Evolutionary conservation across 306 rosid genomes (phyloP), one percentile per base, ranked within the genome.

Genomic region (Fragaria nilgerrensis): DNA sequence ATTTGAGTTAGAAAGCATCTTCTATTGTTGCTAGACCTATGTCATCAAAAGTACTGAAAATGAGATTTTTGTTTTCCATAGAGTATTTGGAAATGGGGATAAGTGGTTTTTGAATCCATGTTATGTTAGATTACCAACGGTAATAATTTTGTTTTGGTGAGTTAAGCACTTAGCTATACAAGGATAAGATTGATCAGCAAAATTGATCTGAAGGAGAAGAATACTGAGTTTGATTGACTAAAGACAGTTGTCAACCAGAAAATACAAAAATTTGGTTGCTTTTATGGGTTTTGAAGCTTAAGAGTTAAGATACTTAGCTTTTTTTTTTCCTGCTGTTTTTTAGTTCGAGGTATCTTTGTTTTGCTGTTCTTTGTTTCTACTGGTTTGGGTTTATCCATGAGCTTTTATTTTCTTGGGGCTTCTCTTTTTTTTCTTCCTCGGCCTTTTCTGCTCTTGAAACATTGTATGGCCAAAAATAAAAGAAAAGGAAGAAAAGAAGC

Each of bases 51-150:
- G 47, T 9, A n/a, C 48, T 65, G 47, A 37, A 48, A 52, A 14
- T 49, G 62, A 48, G 17, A 32, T 65, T 65, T 65, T 65, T 65
- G 47, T 36, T 65, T 65, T 65, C 70, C 41, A 7, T 62, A 29
- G 43, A 32, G 29, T 29, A 32, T 66, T 36, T 66, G 48, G 47
- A 34, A 37, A 66, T 66, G 27, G 47, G 47, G 27, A 37, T 37
- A 7, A 37, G 27, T 36, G 45, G 70, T 37, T 34, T 19, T 19
- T 36, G 11, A 43, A 68, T 68, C 52, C 72, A 43, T 68, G 50
- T n/a, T 12, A 5, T 68, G 32, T 43, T 68, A 41, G 50, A 68
- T 9, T 41, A 39, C 5, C 52, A 36, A 29, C 3, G 13, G 70
- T 64, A 32, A 32, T 62, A 6, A 9, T 13, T 62, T 23, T 25